Percentiles rank a stretch among this genome's conserved stretches.
phyloP scores from a whole-genome alignment of 352 stramenopile species.

The Elongisporangium prolatum region DNA sequence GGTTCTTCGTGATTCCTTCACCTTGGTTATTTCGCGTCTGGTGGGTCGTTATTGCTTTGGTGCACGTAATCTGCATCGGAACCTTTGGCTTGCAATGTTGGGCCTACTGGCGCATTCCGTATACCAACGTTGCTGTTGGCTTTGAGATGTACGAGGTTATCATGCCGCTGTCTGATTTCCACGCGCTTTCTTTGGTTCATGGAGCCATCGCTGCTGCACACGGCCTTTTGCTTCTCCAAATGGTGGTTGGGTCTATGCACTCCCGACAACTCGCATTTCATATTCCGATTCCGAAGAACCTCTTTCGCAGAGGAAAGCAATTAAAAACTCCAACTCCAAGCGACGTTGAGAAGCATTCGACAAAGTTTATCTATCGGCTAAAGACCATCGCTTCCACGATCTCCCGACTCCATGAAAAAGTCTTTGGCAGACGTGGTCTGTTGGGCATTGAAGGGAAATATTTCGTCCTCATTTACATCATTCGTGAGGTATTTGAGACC shows the following conservation, averaged over 20 bases:
- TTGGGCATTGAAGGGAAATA: slow-evolving; percentile 17
- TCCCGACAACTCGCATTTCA: background rate
- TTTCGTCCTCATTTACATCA: slow-evolving; percentile 22
- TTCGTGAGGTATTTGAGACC: slow-evolving; percentile 22
- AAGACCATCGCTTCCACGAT: background rate
- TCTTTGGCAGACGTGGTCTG: slow-evolving; percentile 16
- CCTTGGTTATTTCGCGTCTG: too few relatives aligned
- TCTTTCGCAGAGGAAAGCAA: too few relatives aligned
- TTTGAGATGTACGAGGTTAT: background rate
- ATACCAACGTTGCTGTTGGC: background rate
- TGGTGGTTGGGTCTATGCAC: background rate
- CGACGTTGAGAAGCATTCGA: background rate
- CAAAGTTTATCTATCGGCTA: background rate
- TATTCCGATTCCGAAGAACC: too few relatives aligned
- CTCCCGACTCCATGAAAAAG: background rate
- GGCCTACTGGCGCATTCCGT: background rate
- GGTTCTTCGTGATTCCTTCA: too few relatives aligned
- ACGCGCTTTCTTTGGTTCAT: background rate
- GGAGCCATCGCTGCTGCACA: background rate
- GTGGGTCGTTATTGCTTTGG: background rate
- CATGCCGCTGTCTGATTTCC: background rate
- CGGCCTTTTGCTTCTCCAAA: background rate
- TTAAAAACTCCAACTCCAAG: too few relatives aligned
- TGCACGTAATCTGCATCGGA: background rate
- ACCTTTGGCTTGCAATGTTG: background rate